Evolutionary conservation across 2,329 filamentous ascomycete genomes (phyloP).

Genomic region (Colletotrichum navitas): DNA sequence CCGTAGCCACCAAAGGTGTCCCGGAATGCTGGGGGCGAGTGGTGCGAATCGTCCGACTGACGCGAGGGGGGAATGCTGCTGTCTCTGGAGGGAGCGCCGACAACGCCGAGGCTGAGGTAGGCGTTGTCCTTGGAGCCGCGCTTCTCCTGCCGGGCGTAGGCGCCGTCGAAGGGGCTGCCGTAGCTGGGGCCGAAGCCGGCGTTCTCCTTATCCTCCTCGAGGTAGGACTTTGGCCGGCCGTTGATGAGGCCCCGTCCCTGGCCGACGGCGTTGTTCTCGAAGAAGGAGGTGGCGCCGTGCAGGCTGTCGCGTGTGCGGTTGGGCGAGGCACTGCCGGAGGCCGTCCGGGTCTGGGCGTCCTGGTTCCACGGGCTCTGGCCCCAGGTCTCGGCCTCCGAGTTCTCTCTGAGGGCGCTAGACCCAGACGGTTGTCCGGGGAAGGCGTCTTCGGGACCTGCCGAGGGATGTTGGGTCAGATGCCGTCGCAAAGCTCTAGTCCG

Average conservation of each 20-base stretch:
- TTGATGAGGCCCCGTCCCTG: conserved; percentile 52
- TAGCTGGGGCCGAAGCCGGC: conserved; percentile 46
- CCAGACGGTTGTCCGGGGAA: conserved; percentile 65
- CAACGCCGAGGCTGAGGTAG: conserved; percentile 59
- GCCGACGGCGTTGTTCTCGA: conserved; percentile 61
- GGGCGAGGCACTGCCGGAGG: conserved; percentile 69
- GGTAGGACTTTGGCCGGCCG: conserved; percentile 49
- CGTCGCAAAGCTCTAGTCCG: conserved; percentile 23
- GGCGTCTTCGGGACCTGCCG: conserved; percentile 27
- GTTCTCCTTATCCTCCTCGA: conserved; percentile 57
- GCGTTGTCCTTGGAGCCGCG: conserved; percentile 54
- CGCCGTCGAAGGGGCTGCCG: conserved; percentile 39
- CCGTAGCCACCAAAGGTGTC: conserved; percentile 49
- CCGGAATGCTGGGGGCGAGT: conserved; percentile 48
- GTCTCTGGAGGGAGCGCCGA: conserved; percentile 60
- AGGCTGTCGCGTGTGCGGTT: conserved; percentile 66
- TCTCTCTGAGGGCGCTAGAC: conserved; percentile 76
- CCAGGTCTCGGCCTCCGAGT: conserved; percentile 78
- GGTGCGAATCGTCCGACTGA: conserved; percentile 60
- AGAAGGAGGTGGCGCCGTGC: conserved; percentile 60
- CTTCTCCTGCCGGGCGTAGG: conserved; percentile 45
- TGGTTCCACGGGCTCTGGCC: conserved; percentile 70
- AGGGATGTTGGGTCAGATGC: conserved; percentile 47
- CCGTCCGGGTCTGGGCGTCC: conserved; percentile 60
- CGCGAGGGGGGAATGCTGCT: conserved; percentile 68